Evolutionary conservation across 2,329 filamentous ascomycete genomes (phyloP), one percentile per base, ranked within the genome.

Genomic region (Trichoderma koningii): DNA sequence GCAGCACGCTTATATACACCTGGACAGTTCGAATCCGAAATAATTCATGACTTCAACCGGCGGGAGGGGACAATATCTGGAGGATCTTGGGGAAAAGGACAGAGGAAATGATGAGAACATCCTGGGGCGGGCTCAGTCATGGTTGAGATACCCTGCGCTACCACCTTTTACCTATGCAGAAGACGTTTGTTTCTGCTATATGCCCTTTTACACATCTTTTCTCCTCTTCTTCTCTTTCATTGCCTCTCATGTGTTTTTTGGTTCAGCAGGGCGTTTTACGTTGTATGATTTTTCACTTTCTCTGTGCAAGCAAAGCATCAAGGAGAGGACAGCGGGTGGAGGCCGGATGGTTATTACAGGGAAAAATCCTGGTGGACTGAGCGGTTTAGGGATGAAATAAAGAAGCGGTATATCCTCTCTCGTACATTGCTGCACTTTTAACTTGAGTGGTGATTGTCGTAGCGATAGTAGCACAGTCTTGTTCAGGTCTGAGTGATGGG

Each of bases 1-100:
- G 55, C 87, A 90, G 73, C 76, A 78, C 55, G 85, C 86, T 1
- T 87, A 87, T 67, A 71, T 81, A 64, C 76, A 76, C 66, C 73
- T 87, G 69, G 85, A 87, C 69, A 74, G 76, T 55, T 83, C 82
- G 15, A 78, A 79, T 61, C 77, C 80, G 23, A 78, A 74, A 69
- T 80, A 76, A 74, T 53, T 66, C 64, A 64, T 66, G 48, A 64
- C 34, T 38, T 38, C n/a, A 15, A 56, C 34, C 26, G 48, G 55
- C 23, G 38, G 45, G 52, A 38, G 34, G 34, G 12, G 9, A 14
- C 12, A 38, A 38, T 38, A 38, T 38, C 34, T 4, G 34, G 34
- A 38, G 45, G 30, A 50, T 12, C 34, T 64, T 59, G 21, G 65
- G 69, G 63, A 69, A 69, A 69, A 68, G 61, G 67, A 14, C n/a